phyloP scores from a whole-genome alignment of 495 filamentous ascomycete genomes.

The Aspergillus saccharolyticus region DNA sequence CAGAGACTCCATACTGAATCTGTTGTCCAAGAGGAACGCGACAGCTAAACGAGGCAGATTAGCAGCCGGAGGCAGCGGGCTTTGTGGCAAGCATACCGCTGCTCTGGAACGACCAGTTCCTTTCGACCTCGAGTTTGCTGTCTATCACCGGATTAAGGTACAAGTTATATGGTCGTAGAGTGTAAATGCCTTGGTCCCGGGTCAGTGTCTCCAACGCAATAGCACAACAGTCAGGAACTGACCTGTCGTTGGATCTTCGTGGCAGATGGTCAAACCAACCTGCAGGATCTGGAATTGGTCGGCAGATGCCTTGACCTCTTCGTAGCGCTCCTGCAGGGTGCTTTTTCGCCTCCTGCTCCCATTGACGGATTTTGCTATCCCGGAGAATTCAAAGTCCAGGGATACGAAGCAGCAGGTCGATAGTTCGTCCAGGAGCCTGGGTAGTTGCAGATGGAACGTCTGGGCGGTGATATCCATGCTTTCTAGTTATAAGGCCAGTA shows the following conservation, averaged over 20 bases:
- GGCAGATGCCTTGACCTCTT: conserved; percentile 58
- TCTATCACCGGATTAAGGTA: conserved; percentile 52
- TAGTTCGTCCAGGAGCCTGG: conserved; percentile 55
- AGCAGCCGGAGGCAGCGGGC: neutral
- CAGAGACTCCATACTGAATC: conserved; percentile 57
- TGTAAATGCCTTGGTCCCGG: conserved; percentile 44
- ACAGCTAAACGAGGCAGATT: conserved; percentile 37
- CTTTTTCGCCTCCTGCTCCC: conserved; percentile 20
- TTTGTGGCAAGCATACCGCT: conserved; percentile 32
- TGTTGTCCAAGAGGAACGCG: conserved; percentile 56
- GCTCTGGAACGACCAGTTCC: conserved; percentile 50
- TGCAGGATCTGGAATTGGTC: conserved; percentile 70
- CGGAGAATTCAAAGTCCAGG: conserved; percentile 74
- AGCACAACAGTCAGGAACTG: conserved; percentile 7
- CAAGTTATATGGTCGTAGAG: conserved; percentile 65
- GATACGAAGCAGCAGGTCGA: conserved; percentile 58
- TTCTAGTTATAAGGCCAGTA: neutral
- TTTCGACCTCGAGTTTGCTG: conserved; percentile 47
- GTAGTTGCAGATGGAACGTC: conserved; percentile 52
- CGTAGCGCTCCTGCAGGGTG: conserved; percentile 61
- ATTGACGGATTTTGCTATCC: conserved; percentile 45
- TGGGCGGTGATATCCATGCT: conserved; percentile 59
- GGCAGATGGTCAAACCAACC: conserved; percentile 65
- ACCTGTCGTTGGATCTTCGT: conserved; percentile 48
- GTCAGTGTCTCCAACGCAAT: neutral